Conservation (phyloP, 345 rosid genomes). For the Populus nigra region DNA sequence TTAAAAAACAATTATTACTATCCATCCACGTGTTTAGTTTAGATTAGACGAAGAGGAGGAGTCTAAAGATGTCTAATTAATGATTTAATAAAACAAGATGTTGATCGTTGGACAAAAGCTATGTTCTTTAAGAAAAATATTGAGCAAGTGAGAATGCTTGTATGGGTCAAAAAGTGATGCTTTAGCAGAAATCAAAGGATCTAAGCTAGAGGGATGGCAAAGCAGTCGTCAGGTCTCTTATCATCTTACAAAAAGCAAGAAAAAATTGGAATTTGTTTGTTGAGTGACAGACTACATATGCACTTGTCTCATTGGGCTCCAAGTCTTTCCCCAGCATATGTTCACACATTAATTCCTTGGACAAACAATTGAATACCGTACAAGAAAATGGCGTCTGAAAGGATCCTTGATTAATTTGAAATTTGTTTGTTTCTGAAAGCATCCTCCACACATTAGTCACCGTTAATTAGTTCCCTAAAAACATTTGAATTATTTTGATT, state of each 20-base stretch:
- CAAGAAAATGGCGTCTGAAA: neutral
- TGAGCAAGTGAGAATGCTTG: constrained; percentile 14
- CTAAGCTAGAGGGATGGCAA: constrained; percentile 24
- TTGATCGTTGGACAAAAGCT: too few relatives aligned
- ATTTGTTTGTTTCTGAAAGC: too few relatives aligned
- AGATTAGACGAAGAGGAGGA: too few relatives aligned
- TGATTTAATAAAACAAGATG: too few relatives aligned
- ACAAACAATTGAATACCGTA: neutral
- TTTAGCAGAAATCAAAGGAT: constrained; percentile 32
- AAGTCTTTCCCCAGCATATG: neutral
- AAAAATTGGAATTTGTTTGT: constrained; percentile 19
- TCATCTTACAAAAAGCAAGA: constrained; percentile 17
- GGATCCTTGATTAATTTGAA: neutral
- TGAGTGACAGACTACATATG: too few relatives aligned
- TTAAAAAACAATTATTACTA: too few relatives aligned
- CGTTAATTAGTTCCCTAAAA: too few relatives aligned
- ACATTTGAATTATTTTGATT: too few relatives aligned
- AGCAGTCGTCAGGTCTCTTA: constrained; percentile 12
- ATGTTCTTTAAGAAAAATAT: too few relatives aligned
- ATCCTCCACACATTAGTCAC: too few relatives aligned
- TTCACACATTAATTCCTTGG: neutral
- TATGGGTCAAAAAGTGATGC: constrained; percentile 34
- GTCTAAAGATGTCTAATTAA: too few relatives aligned
- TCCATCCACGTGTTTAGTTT: too few relatives aligned
- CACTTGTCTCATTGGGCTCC: neutral